Evolutionary conservation across 306 rosid species (phyloP), one percentile per base, ranked within the genome.

Genomic region (Dryas drummondii): DNA sequence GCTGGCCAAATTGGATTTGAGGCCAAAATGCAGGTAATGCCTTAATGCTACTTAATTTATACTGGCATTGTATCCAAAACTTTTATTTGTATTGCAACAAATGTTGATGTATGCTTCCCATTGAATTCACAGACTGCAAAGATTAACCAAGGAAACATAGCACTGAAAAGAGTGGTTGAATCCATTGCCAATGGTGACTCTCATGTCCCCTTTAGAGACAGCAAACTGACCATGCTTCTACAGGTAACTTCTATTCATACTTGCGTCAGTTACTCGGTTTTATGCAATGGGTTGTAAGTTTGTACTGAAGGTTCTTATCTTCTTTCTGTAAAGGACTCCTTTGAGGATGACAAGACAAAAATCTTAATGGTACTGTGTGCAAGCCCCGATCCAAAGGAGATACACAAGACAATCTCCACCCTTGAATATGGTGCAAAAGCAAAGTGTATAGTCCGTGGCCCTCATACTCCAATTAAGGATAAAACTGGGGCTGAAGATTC

Each of bases 341-440:
- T 96, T 51, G 99, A 96, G 85, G 99, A 96, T 87, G 97, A 96
- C 47, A 89, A 96, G 77, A 90, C 99, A 11, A 96, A 96, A 74
- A 89, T 96, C 37, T 81, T 96, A 32, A 96, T 96, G 99, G 86
- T 96, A 60, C 83, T 96, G 15, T 96, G 99, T 84, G 99, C 99
- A 54, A 90, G 96, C 82, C 98, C 99, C 0, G 98, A 96, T 76
- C 99, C 92, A 16, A 96, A 90, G 82, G 98, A 96, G 82, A 86
- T 90, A 74, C 99, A 96, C 78, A 96, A 90, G 97, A 96, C 99
- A 53, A 96, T 96, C 45, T 87, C 92, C 32, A 96, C 98, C 26
- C 98, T 96, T 56, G 99, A 96, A 79, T 96, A 96, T 73, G 99
- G 99, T 15, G 97, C 99, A 4, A 96, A 96, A 83, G 99, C 99